Evolutionary conservation across 345 rosid genomes (phyloP), one percentile per base, ranked within the genome.

Genomic region (Geranium brycei): DNA sequence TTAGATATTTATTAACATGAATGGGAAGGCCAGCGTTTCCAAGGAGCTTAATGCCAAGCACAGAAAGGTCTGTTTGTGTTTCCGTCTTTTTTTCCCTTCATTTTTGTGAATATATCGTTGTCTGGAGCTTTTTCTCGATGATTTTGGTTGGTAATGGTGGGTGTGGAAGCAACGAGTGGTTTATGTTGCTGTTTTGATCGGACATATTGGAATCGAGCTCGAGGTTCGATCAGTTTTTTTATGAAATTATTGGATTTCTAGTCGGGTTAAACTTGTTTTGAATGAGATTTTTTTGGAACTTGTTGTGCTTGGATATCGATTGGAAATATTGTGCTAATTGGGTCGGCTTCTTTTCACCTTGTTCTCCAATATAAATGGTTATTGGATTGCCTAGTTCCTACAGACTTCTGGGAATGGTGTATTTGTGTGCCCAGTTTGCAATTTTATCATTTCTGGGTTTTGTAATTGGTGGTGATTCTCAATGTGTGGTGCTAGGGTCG

Each of bases 1-100:
- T 3, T 35, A 35, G 41, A 35, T 35, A 61, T 23, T 23, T 23
- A 23, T 23, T 23, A 67, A 57, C 71, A 85, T 85, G 91, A 85
- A 85, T 78, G 70, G 72, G 79, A 85, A 85, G 76, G 87, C 86
- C 47, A 60, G 62, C 55, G 91, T 85, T 70, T 83, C 91, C 51
- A 81, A 81, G 71, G 83, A 79, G 71, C 86, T 81, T 40, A 81
- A 78, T 31, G 81, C 75, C 1, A 85, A 78, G 73, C 91, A 85
- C 28, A 66, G 75, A 71, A 83, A 85, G 91, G 91, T 85, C 62
- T 38, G 8, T 59, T 11, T 0, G 13, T 47, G 3, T 47, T 11
- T 47, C 53, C 3, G 13, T 47, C 53, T 8, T 13, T 47, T 47
- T 13, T 47, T 47, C 51, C 10, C 10, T 8, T 41, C 11, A 1